phyloP scores from a whole-genome alignment of 2,329 filamentous ascomycete species.

The Tolypocladium sp. region DNA sequence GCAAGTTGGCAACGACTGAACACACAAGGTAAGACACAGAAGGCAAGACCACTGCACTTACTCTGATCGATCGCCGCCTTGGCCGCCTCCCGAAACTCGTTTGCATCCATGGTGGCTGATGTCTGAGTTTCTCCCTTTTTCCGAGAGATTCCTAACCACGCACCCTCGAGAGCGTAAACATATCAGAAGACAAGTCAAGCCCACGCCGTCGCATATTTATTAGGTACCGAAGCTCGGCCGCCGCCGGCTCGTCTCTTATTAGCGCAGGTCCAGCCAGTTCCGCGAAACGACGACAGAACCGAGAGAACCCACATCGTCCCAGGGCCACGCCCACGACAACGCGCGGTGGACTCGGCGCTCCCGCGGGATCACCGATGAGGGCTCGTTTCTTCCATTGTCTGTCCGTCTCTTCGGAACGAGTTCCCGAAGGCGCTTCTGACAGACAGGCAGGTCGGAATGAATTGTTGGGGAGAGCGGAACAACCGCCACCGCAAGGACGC shows the following conservation, averaged over 20 bases:
- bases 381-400: no score
- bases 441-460: no score
- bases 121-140: not conserved
- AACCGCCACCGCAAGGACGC: no score
- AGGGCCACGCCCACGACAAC: no score
- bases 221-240: not conserved
- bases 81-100: conserved; percentile 70
- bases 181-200: not conserved
- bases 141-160: not conserved
- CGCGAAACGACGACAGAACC: no score
- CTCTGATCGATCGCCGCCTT: conserved; percentile 76
- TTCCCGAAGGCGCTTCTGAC: not conserved
- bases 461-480: no score
- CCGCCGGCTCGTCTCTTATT: not conserved
- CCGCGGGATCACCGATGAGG: not conserved
- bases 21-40: no score
- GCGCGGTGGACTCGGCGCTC: not conserved
- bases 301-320: no score
- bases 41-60: conserved; percentile 32
- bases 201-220: not conserved
- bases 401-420: not conserved
- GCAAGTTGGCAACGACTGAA: not conserved
- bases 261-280: not conserved
- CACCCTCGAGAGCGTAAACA: not conserved
- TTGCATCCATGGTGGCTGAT: conserved; percentile 57